Base-by-base conservation (phyloP, 148 eudicot genomes). In the Rhododendron henanense region DNA sequence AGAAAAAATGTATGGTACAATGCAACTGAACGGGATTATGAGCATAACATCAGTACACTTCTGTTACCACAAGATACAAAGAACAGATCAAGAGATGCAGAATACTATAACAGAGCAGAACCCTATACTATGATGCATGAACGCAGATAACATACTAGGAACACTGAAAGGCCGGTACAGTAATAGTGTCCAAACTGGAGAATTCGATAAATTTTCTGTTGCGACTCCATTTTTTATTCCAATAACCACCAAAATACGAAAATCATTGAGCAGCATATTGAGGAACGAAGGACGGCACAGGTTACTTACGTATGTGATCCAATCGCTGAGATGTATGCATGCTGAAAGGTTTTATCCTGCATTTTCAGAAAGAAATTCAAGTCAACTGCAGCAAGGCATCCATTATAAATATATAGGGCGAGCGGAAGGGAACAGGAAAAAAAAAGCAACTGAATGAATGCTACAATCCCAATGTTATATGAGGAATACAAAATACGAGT, bases 271-370 rank as follows among this genome's bases (percentile, higher is more conserved):
- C 71, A 33, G 78, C 69, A 19, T 2, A 1, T 78, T n/a, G 16
- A 21, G 37, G 28, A 51, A 65, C 4, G 9, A 85, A 16, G 59
- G 23, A 41, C 2, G 47, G 69, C 61, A 47, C 3, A 14, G 50
- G 84, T 35, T 39, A 90, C 98, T 93, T 90, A 96, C 99, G 99
- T 97, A 84, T 95, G 99, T 50, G 99, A 86, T 86, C 98, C 98
- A 59, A 97, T 86, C n/a, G 92, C 98, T 39, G 95, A 93, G 88
- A 97, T 86, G 85, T 97, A 97, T 37, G 93, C 87, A 94, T 95
- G 98, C 88, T 94, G 96, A 88, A 97, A 97, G 55, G 99, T 97
- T 92, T 97, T 94, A 89, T 95, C 96, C 98, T 96, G 89, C 93
- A 95, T 86, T 41, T n/a, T 85, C 45, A 88, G 57, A 57, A 50